These are phyloP conservation scores for Pholiota microspora DNA, from an alignment of 768 basidiomycete species.

Conservation along the genomic window DNA sequence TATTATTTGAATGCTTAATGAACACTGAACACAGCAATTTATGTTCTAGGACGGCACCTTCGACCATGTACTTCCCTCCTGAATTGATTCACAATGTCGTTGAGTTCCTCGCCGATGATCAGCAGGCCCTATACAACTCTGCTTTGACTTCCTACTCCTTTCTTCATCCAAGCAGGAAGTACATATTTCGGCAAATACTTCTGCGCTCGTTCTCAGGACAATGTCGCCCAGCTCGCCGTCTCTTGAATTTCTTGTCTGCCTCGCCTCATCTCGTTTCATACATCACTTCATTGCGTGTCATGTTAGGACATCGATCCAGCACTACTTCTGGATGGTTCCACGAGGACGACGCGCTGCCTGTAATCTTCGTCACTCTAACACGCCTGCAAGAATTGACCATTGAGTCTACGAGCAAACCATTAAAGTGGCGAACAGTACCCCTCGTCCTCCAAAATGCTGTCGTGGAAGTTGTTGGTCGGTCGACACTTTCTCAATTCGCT, in stretches of 20 bases:
- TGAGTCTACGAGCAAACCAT: not conserved
- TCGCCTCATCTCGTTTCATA: slow-evolving; percentile 3
- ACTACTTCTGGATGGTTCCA: not conserved
- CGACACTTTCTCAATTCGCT: not conserved
- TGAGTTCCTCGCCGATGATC: slow-evolving; percentile 9
- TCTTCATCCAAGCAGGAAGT: slow-evolving; percentile 7
- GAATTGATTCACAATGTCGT: slow-evolving; percentile 10
- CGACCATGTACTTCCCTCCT: slow-evolving; percentile 4
- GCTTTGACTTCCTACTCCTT: slow-evolving; percentile 2
- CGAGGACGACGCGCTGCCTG: not conserved
- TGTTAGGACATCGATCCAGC: not conserved
- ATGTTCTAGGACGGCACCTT: not conserved
- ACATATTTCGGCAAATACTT: slow-evolving; percentile 5
- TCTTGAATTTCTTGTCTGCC: not conserved
- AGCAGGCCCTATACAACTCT: not conserved
- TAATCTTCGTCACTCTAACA: not conserved
- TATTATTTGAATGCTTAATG: not conserved
- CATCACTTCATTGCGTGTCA: slow-evolving; percentile 5
- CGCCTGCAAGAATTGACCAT: not conserved
- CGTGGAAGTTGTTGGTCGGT: not conserved
- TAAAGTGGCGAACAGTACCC: not conserved
- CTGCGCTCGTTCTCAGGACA: not conserved
- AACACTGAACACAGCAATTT: not conserved
- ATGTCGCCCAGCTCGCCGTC: not conserved
- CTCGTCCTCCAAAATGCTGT: not conserved